Percentiles rank a stretch among this genome's conserved stretches.
Conservation (phyloP, 2,329 filamentous ascomycete genomes). For the Neofusicoccum sp. region DNA sequence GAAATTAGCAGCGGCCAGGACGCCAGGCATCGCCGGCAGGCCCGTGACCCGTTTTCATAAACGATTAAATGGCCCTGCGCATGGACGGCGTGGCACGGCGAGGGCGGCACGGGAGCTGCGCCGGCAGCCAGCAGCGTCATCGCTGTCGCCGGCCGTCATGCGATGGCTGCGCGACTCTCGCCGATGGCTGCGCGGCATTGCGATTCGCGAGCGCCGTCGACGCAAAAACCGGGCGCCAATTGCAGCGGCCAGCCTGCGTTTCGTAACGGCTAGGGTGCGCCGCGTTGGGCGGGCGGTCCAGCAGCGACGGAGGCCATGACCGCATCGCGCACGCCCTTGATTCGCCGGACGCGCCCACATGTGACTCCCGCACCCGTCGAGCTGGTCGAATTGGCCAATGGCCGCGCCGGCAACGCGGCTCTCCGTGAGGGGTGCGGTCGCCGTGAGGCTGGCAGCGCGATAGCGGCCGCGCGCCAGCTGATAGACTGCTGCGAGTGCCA, state of each 20-base stretch:
- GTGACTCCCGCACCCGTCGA: not conserved
- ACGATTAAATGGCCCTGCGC: constrained; percentile 12
- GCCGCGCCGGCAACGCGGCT: not conserved
- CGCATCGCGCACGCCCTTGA: not conserved
- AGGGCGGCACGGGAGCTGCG: not conserved
- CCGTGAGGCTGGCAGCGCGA: not conserved
- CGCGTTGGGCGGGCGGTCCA: not conserved
- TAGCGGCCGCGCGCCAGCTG: constrained; percentile 2
- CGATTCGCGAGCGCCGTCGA: not conserved
- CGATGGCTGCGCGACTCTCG: not conserved
- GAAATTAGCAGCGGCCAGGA: constrained; percentile 10
- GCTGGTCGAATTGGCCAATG: constrained; percentile 4
- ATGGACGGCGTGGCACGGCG: not conserved
- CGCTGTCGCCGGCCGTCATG: not conserved
- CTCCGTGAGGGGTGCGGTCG: not conserved
- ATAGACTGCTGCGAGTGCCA: constrained; percentile 11
- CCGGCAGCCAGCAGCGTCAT: not conserved
- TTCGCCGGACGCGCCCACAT: not conserved
- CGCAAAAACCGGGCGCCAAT: not conserved
- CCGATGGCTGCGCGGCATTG: constrained; percentile 8
- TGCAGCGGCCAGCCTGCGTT: constrained; percentile 1
- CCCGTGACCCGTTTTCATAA: constrained; percentile 15
- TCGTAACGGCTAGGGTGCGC: constrained; percentile 2
- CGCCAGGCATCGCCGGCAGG: not conserved
- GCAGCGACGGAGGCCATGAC: not conserved